A percentile compares a stretch with the other conserved stretches of the same genome.
Evolutionary conservation across 345 rosid species (phyloP).

Genomic region (Mercurialis annua): DNA sequence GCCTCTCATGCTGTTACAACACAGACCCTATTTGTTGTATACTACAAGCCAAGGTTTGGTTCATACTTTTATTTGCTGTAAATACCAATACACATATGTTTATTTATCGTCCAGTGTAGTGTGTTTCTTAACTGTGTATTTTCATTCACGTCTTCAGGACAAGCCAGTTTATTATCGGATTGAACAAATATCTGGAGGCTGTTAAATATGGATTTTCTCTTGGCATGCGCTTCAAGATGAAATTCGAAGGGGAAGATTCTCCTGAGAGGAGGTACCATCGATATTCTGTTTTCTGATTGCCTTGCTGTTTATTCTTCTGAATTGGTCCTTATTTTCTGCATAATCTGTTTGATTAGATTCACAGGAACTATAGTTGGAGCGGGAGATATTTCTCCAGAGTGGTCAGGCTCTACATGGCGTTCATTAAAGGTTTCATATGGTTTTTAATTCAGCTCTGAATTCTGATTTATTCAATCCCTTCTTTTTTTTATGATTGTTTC

Average conservation of each 20-base stretch:
- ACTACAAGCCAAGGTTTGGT: conserved; percentile 81
- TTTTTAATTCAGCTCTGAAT: conserved; percentile 13
- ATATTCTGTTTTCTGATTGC: neutral
- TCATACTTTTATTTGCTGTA: conserved; percentile 1
- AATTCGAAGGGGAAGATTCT: conserved; percentile 89
- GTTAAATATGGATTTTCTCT: conserved; percentile 53
- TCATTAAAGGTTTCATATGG: conserved; percentile 54
- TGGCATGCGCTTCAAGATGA: conserved; percentile 88
- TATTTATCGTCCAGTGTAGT: neutral
- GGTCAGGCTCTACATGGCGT: conserved; percentile 86
- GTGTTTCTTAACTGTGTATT: neutral
- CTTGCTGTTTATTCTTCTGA: neutral
- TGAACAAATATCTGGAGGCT: conserved; percentile 76
- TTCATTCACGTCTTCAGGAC: conserved; percentile 51
- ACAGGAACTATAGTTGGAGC: conserved; percentile 84
- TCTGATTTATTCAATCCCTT: conserved; percentile 13
- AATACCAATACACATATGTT: neutral
- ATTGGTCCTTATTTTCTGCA: neutral
- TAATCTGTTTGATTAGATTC: conserved; percentile 46
- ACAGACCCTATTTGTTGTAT: conserved; percentile 68
- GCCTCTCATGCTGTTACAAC: conserved; percentile 79
- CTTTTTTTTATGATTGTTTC: conserved; percentile 25
- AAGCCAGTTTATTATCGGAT: conserved; percentile 76
- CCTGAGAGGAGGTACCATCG: conserved; percentile 76
- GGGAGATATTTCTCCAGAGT: conserved; percentile 70